These are phyloP conservation scores for Cucumis hystrix DNA, from an alignment of 306 rosid genomes.

Conservation along the genomic window DNA sequence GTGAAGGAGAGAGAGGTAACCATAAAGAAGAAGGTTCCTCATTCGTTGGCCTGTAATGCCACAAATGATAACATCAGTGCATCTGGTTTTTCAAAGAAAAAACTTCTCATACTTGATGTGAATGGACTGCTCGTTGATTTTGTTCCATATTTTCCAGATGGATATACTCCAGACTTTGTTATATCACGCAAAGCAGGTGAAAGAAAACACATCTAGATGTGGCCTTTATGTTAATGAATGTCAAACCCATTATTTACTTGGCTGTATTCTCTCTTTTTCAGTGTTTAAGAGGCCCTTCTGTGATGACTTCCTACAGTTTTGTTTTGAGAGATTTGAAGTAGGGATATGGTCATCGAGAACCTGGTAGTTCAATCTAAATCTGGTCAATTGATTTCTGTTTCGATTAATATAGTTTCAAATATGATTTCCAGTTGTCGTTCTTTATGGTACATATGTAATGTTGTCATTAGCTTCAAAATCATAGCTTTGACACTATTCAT, in stretches of 20 bases:
- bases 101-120: conserved; percentile 88
- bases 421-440: conserved; percentile 1
- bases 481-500: not conserved
- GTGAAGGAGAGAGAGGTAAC: not conserved
- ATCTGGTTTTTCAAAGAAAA: conserved; percentile 28
- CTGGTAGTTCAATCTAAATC: conserved; percentile 27
- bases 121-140: conserved; percentile 84
- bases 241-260: conserved; percentile 12
- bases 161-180: conserved; percentile 22
- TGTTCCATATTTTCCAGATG: conserved; percentile 16
- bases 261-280: conserved; percentile 11
- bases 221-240: not conserved
- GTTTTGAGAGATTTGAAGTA: conserved; percentile 73
- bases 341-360: conserved; percentile 90
- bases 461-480: not conserved
- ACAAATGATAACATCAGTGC: not conserved
- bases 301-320: conserved; percentile 62
- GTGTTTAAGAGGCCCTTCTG: conserved; percentile 90
- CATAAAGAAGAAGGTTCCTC: not conserved
- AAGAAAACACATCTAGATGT: not conserved
- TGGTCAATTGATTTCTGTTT: conserved; percentile 8
- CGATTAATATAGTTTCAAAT: not conserved
- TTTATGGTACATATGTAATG: not conserved
- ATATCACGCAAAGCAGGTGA: conserved; percentile 46
- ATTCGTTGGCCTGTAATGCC: not conserved